Percentiles rank a stretch among this genome's conserved stretches.
Conservation (phyloP, 2,329 filamentous ascomycete genomes). For the Cucurbitaria berberidis region DNA sequence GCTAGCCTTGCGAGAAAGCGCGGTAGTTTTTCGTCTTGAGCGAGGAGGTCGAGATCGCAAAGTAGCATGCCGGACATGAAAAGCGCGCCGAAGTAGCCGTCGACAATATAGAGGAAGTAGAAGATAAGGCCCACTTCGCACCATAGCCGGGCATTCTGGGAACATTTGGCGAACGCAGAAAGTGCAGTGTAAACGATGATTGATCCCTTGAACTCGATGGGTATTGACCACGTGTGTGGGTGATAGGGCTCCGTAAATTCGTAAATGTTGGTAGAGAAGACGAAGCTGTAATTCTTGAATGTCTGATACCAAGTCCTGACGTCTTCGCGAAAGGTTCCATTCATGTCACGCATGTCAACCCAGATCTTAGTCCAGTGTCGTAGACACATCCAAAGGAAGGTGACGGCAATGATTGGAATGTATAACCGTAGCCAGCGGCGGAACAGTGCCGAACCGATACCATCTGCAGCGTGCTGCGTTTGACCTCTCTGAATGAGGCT, state of each 20-base stretch:
- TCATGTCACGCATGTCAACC: slow-evolving; percentile 55
- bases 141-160: slow-evolving; percentile 61
- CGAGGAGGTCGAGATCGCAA: slow-evolving; percentile 46
- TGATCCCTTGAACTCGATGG: slow-evolving; percentile 60
- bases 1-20: slow-evolving; percentile 59
- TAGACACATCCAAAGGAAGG: slow-evolving; percentile 60
- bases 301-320: slow-evolving; percentile 35
- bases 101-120: slow-evolving; percentile 72
- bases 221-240: slow-evolving; percentile 47
- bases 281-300: slow-evolving; percentile 71
- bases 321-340: slow-evolving; percentile 53
- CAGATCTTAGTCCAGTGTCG: slow-evolving; percentile 54
- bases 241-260: slow-evolving; percentile 58
- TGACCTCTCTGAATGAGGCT: slow-evolving; percentile 52
- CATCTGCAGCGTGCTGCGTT: slow-evolving; percentile 49
- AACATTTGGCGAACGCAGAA: slow-evolving; percentile 63
- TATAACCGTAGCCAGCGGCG: slow-evolving; percentile 59
- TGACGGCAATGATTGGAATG: slow-evolving; percentile 61
- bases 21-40: slow-evolving; percentile 34
- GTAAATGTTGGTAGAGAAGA: slow-evolving; percentile 65
- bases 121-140: slow-evolving; percentile 61
- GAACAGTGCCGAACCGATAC: slow-evolving; percentile 57
- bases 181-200: slow-evolving; percentile 66
- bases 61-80: slow-evolving; percentile 47
- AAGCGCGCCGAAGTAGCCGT: slow-evolving; percentile 64